Base-by-base conservation (phyloP, 2,329 filamentous ascomycete genomes). In the Diplodia corticola region DNA sequence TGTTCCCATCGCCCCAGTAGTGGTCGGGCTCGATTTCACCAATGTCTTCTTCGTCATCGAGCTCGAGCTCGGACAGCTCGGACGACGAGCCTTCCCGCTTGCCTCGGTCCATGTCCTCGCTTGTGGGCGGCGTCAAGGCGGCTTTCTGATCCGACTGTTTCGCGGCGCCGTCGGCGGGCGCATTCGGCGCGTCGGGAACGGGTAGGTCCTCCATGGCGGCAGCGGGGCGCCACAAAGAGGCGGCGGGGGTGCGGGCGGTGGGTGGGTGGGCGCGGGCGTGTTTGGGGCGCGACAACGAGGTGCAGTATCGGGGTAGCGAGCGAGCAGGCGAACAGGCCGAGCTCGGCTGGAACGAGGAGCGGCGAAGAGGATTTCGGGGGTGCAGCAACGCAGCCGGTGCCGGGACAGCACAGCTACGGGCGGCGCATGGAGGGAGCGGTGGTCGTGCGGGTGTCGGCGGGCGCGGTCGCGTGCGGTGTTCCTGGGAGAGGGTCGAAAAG, bases 1-100 rank as follows among this genome's bases (percentile, higher is more conserved):
- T 91, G 69, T 88, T 91, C 69, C 93, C 87, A 66, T 84, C 86
- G 64, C 86, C 93, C 74, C 92, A 96, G 82, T 92, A 97, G 78
- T 97, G 89, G 75, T 93, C 92, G 0, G 94, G 94, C 54, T 89
- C 82, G 64, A 96, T 85, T 64, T 95, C 91, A 71, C 90, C 91
- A 71, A 91, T 89, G 48, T 83, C 80, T 13, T 69, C 68, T 63
- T 78, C 78, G 53, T 82, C 80, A 63, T 75, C 74, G 70, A 79
- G 74, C 60, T 83, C 80, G 53, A 83, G 68, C 51, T 84, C 82
- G 64, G 81, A 81, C 48, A 83, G 72, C 69, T 83, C 81, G 17
- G 80, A 82, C 61, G 80, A 80, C 69, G 80, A 76, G 30, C 76
- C 76, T 67, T 79, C 78, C 66, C 75, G 71, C 73, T 82, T 82